phyloP scores from a whole-genome alignment of 2,329 filamentous ascomycete genomes.

The Simplicillium aogashimaense region DNA sequence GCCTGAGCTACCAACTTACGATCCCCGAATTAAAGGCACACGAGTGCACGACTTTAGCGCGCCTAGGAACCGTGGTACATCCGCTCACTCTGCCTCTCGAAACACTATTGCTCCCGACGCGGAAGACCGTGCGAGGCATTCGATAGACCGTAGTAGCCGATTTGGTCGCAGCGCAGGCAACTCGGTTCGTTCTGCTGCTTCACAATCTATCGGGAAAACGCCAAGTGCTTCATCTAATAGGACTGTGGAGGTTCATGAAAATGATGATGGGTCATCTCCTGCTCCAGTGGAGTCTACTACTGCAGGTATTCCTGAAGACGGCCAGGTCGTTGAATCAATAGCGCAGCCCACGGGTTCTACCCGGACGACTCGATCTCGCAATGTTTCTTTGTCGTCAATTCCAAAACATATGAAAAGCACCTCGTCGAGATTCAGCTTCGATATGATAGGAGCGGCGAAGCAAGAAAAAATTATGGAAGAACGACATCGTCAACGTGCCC shows the following conservation, averaged over 20 bases:
- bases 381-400: conserved; percentile 36
- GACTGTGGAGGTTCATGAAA: no score
- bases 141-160: no score
- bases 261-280: no score
- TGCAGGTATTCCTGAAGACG: no score
- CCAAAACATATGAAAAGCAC: conserved; percentile 65
- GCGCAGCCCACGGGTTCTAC: conserved; percentile 11
- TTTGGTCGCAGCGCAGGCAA: no score
- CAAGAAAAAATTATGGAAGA: conserved; percentile 64
- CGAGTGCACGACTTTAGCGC: conserved; percentile 50
- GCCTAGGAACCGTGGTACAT: conserved; percentile 26
- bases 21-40: conserved; percentile 47
- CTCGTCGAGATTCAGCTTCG: conserved; percentile 73
- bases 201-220: no score
- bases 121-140: no score
- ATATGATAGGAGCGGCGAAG: conserved; percentile 62
- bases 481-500: conserved; percentile 56
- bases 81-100: not conserved
- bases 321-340: not conserved
- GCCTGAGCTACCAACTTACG: conserved; percentile 31
- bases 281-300: no score
- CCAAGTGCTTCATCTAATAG: no score
- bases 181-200: no score
- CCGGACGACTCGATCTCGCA: conserved; percentile 28
- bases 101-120: no score